These are phyloP conservation scores for Ramularia endophylla DNA, from an alignment of 2,329 filamentous ascomycete species.

Conservation along the genomic window DNA sequence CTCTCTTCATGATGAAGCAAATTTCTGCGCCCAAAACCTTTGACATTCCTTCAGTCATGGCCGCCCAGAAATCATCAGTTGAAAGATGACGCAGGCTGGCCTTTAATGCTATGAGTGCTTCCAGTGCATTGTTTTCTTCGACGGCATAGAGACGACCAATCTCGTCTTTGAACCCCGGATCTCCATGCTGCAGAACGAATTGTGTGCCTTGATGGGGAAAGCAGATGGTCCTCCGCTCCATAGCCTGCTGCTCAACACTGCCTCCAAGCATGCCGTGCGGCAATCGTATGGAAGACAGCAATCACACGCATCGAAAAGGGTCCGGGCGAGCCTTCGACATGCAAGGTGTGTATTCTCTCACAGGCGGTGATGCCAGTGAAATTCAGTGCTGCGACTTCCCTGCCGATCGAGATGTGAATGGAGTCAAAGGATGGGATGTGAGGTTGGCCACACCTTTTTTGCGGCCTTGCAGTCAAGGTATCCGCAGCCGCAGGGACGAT, in stretches of 20 bases:
- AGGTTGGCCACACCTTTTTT: too few species aligned
- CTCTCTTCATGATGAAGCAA: constrained; percentile 61
- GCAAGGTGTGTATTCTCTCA: too few species aligned
- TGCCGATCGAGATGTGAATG: too few species aligned
- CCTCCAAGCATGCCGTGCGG: too few species aligned
- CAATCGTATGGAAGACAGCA: too few species aligned
- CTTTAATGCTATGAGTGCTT: constrained; percentile 57
- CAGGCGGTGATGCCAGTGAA: too few species aligned
- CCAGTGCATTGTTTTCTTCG: constrained; percentile 56
- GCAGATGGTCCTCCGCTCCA: constrained; percentile 24
- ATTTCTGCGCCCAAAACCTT: constrained; percentile 60
- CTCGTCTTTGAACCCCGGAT: constrained; percentile 21
- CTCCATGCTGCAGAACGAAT: constrained; percentile 20
- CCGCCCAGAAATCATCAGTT: constrained; percentile 57
- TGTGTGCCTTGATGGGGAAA: constrained; percentile 25
- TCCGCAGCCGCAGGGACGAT: too few species aligned
- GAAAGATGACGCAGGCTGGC: constrained; percentile 46
- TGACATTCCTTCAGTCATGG: constrained; percentile 59
- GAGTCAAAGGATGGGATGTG: too few species aligned
- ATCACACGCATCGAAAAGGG: too few species aligned
- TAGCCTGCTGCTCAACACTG: constrained; percentile 2
- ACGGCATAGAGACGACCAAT: constrained; percentile 18
- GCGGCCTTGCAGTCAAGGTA: too few species aligned
- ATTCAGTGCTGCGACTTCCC: too few species aligned
- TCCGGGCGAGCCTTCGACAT: too few species aligned